Evolutionary conservation across 106 monocot genomes (phyloP), one percentile per base, ranked within the genome.

Genomic region (Allium sativum): DNA sequence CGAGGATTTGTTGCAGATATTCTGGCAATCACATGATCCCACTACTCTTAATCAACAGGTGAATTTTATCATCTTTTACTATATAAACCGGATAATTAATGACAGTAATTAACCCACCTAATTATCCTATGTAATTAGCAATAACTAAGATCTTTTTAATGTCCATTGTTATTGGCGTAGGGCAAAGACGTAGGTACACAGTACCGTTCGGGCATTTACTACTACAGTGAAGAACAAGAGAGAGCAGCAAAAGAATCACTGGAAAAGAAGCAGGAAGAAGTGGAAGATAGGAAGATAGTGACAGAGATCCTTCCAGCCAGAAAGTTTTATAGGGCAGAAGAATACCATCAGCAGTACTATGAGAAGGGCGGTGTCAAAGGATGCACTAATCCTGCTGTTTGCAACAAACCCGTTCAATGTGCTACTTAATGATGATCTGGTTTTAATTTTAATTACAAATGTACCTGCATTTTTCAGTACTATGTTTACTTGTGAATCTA

Each of bases 341-440:
- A 92, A 43, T 87, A 92, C 71, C 92, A 92, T 20, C 92, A 92
- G 70, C 92, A 84, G 68, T 92, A 92, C 56, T 63, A 86, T 22
- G 87, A 86, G 71, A 87, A 92, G 55, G 92, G 91, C 92, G 3
- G 81, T 31, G 47, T 12, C 3, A 92, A 92, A 63, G 81, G 86
- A 52, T 92, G 92, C 81, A 81, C 52, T 42, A 83, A 92, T 69
- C 92, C 87, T 10, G 87, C 87, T 42, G 31, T 31, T 31, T 31
- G 31, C 31, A 31, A 31, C 31, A 31, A 31, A 2, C 31, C 31
- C 5, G 31, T 2, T 31, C 31, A 31, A 31, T 31, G 31, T 31
- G 31, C 31, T 31, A 31, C 31, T 31, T 31, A 31, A 31, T 5
- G 31, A 31, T 31, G 31, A 1, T 31, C 31, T 31, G 31, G 0